Base-by-base conservation (phyloP, 208 protist species). In the Trypanosomatidae sp. region DNA sequence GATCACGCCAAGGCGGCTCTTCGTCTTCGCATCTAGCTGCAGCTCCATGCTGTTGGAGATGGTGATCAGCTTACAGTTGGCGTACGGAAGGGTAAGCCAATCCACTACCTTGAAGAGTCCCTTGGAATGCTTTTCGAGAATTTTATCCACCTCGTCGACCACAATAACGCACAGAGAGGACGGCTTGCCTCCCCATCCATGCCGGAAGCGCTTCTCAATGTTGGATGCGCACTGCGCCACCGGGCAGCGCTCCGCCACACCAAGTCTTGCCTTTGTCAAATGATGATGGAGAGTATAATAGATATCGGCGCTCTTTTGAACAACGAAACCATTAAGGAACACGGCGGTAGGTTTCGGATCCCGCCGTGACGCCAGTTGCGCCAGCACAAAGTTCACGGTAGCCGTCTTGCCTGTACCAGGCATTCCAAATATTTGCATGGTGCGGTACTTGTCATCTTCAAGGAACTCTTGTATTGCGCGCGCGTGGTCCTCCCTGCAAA, bases 41-140 rank as follows among this genome's bases (percentile, higher is more conserved):
- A 97, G 72, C 30, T 97, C 87, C 93, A 97, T 97, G 59, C 84
- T 91, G 68, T 97, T 97, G 4, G 91, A 93, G 33, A 97, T 95
- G 28, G 91, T 94, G 47, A 97, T 91, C 15, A 97, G 81, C 58
- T 95, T 95, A 77, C 90, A 97, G 53, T 79, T 85, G 0, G 91
- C 85, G 77, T 90, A 84, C 15, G 91, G 93, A 36, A 95, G 76
- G 17, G 81, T 91, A 13, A 97, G 78, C 93, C 93, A 97, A 64
- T 97, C 93, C 15, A 97, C 81, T 47, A 97, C 81, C 65, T 88
- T 89, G 59, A 95, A 95, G 25, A 97, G 85, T 0, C 76, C 88
- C 65, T 93, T 94, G 1, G 90, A 75, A 73, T 95, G 87, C 66
- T 89, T 90, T 73, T 95, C 87, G 5, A 95, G 56, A 2, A 94